Base-by-base conservation (phyloP, 352 stramenopile genomes). In the Phytophthora megakarya region DNA sequence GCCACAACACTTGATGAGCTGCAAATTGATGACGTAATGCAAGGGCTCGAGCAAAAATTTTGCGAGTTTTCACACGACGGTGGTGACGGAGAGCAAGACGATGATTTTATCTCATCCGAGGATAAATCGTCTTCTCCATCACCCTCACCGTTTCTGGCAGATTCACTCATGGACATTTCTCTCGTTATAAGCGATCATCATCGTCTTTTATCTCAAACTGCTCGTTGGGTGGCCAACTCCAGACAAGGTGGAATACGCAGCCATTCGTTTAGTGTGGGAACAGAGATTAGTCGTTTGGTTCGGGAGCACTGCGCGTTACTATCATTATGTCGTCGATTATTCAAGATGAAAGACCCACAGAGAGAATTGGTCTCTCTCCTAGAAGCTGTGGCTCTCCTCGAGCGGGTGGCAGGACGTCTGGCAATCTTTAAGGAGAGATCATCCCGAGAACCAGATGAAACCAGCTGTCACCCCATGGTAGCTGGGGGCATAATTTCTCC, bases 151-250 rank as follows among this genome's bases (percentile, higher is more conserved):
- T 77, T 77, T 22, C 58, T 91, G 16, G 73, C 80, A 15, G 74
- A 88, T 25, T 86, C 82, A 16, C 60, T 91, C 10, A 57, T 88
- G 44, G 82, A 89, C 39, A 91, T 91, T 42, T 89, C 82, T 16
- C 80, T 91, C 21, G 80, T 91, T 15, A 88, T 91, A 80, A 89
- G 57, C n/a, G 82, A 91, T 23, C 78, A 89, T 49, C 80, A 91
- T 21, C 78, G 72, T 0, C 69, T 91, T n/a, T 42, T 91, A 22
- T 76, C 72, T 1, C 74, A 91, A 59, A 72, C 75, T 0, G 67
- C 80, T 28, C 72, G 75, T 26, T 84, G 73, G 57, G 69, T 91
- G 0, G 52, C 40, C 1, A 87, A 88, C 58, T 69, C 76, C 26
- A 65, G 65, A 10, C 42, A 71, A 48, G 50, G 59, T 1, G 45